A percentile compares a stretch with the other conserved stretches of the same genome.
Conservation (phyloP, 2,329 filamentous ascomycete species). For the Aspergillus sp. region DNA sequence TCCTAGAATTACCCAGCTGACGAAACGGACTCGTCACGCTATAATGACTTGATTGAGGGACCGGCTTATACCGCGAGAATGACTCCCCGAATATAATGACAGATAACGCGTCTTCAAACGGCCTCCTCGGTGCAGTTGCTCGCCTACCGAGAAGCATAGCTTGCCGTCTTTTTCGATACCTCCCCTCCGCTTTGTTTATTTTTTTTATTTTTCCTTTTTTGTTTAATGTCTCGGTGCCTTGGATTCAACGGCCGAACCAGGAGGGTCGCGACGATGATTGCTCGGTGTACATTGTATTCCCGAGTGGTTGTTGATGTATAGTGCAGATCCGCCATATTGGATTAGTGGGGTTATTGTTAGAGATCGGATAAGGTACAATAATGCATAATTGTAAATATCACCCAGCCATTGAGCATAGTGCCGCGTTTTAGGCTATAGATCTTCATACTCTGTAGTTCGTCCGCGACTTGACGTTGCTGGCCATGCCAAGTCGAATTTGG, state of each 20-base stretch:
- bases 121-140: constrained; percentile 4
- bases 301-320: constrained; percentile 7
- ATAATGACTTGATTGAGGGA: constrained; percentile 25
- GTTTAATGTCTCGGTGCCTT: constrained; percentile 2
- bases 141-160: neutral
- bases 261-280: neutral
- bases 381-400: constrained; percentile 27
- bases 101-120: constrained; percentile 12
- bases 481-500: neutral
- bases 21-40: constrained; percentile 12
- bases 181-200: neutral
- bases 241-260: neutral
- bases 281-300: neutral
- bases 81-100: constrained; percentile 14
- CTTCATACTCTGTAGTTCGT: neutral
- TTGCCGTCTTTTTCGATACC: neutral
- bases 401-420: neutral
- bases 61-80: constrained; percentile 20
- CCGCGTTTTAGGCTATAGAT: neutral
- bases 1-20: constrained; percentile 9
- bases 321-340: constrained; percentile 2
- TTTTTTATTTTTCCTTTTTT: neutral
- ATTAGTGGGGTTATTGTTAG: constrained; percentile 10
- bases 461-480: neutral
- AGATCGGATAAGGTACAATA: constrained; percentile 14